phyloP scores from a whole-genome alignment of 441 rosid genomes.

The Biscutella auriculata region DNA sequence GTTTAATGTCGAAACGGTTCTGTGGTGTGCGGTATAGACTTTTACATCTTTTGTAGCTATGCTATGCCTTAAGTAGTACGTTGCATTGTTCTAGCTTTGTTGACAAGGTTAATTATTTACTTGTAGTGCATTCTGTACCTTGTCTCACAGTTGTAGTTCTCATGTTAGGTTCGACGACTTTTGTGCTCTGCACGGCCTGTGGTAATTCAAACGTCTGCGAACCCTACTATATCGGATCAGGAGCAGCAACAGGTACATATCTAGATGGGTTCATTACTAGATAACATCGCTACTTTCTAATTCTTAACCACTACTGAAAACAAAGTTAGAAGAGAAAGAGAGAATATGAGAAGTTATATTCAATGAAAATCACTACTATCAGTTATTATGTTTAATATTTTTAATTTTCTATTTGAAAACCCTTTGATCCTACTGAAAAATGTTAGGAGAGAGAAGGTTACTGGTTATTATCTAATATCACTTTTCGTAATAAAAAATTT shows the following conservation, averaged over 20 bases:
- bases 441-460: background rate
- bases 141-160: background rate
- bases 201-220: slow-evolving; percentile 72
- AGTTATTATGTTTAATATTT: background rate
- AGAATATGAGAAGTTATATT: background rate
- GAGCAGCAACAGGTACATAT: slow-evolving; percentile 85
- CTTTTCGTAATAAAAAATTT: background rate
- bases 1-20: background rate
- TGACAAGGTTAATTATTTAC: background rate
- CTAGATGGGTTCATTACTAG: background rate
- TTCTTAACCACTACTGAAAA: background rate
- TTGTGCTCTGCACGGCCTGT: slow-evolving; percentile 84
- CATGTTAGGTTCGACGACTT: slow-evolving; percentile 75
- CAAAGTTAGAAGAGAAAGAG: background rate
- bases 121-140: slow-evolving; percentile 1
- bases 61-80: background rate
- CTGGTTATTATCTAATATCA: background rate
- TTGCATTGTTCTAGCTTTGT: background rate
- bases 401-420: background rate
- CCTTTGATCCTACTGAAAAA: background rate
- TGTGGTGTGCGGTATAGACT: background rate
- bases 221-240: slow-evolving; percentile 80
- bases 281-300: background rate
- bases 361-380: background rate
- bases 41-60: background rate